A percentile compares a stretch with the other conserved stretches of the same genome.
Evolutionary conservation across 2,329 filamentous ascomycete genomes (phyloP).

Genomic region (Aspergillus quadrilineatus): DNA sequence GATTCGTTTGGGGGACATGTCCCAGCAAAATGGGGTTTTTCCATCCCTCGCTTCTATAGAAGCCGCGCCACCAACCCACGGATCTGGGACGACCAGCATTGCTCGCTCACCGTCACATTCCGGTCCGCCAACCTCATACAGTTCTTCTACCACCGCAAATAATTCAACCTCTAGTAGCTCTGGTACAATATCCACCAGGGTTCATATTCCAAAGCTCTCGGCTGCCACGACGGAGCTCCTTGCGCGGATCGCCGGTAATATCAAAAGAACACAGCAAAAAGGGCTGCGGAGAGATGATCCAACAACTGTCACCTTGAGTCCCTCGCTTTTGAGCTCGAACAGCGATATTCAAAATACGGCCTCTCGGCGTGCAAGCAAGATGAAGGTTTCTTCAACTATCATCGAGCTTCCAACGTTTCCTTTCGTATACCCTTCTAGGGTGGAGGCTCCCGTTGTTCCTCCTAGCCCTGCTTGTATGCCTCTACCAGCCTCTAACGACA

Average conservation of each 20-base stretch:
- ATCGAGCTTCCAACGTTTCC: slow-evolving; percentile 27
- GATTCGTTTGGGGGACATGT: slow-evolving; percentile 19
- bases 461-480: slow-evolving; percentile 6
- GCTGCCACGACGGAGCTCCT: slow-evolving; percentile 28
- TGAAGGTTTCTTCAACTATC: slow-evolving; percentile 27
- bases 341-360: slow-evolving; percentile 7
- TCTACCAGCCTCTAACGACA: background rate
- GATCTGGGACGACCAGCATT: slow-evolving; percentile 16
- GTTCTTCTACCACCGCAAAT: slow-evolving; percentile 9
- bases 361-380: slow-evolving; percentile 12
- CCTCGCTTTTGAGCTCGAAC: slow-evolving; percentile 5
- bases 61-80: slow-evolving; percentile 19
- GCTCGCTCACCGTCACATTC: slow-evolving; percentile 3
- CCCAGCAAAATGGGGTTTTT: slow-evolving; percentile 26
- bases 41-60: slow-evolving; percentile 26
- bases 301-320: slow-evolving; percentile 14
- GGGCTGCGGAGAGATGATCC: slow-evolving; percentile 15
- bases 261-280: slow-evolving; percentile 18
- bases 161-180: slow-evolving; percentile 14
- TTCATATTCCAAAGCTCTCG: slow-evolving; percentile 27
- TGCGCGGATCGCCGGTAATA: slow-evolving; percentile 24
- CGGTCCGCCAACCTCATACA: slow-evolving; percentile 17
- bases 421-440: slow-evolving; percentile 20
- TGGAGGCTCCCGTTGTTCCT: slow-evolving; percentile 13
- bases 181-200: slow-evolving; percentile 15